A percentile compares a stretch with the other conserved stretches of the same genome.
Evolutionary conservation across 2,329 filamentous ascomycete genomes (phyloP).

Genomic region (Neofusicoccum umdonicola): DNA sequence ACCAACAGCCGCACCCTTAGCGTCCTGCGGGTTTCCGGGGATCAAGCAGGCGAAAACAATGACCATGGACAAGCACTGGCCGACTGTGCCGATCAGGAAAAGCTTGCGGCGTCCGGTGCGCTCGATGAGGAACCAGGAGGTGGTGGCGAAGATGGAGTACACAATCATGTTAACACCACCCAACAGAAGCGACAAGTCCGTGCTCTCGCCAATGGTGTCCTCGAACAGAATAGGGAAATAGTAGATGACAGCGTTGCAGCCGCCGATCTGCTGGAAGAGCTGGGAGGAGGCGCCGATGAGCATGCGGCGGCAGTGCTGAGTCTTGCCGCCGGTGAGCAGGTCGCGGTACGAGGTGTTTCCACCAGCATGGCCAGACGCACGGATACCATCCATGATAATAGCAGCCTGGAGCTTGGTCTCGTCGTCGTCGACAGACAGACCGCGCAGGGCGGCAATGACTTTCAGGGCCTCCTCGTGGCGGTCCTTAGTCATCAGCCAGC

Average conservation of each 20-base stretch:
- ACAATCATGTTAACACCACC: conserved; percentile 55
- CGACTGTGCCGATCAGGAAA: conserved; percentile 42
- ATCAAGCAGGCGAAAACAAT: conserved; percentile 43
- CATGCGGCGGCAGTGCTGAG: conserved; percentile 65
- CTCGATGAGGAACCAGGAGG: conserved; percentile 65
- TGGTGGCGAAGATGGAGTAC: conserved; percentile 55
- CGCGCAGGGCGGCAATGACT: conserved; percentile 52
- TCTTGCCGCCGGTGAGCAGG: conserved; percentile 61
- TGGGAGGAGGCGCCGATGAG: conserved; percentile 58
- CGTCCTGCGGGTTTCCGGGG: conserved; percentile 33
- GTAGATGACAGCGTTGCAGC: conserved; percentile 50
- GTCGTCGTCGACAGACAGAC: conserved; percentile 49
- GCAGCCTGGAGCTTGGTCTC: conserved; percentile 61
- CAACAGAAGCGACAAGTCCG: conserved; percentile 44
- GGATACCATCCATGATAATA: conserved; percentile 62
- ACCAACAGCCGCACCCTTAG: conserved; percentile 56
- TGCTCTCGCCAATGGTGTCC: conserved; percentile 50
- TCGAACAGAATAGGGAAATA: conserved; percentile 44
- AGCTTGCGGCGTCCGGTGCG: conserved; percentile 52
- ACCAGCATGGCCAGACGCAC: conserved; percentile 40
- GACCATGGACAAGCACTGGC: conserved; percentile 58
- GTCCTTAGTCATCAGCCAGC: conserved; percentile 58
- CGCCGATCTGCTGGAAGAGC: conserved; percentile 60
- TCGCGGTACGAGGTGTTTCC: conserved; percentile 49
- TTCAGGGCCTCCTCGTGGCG: conserved; percentile 48